Evolutionary conservation across 1,139 yeast genomes (phyloP), one percentile per base, ranked within the genome.

Genomic region (Entelexis sorbosivorans): DNA sequence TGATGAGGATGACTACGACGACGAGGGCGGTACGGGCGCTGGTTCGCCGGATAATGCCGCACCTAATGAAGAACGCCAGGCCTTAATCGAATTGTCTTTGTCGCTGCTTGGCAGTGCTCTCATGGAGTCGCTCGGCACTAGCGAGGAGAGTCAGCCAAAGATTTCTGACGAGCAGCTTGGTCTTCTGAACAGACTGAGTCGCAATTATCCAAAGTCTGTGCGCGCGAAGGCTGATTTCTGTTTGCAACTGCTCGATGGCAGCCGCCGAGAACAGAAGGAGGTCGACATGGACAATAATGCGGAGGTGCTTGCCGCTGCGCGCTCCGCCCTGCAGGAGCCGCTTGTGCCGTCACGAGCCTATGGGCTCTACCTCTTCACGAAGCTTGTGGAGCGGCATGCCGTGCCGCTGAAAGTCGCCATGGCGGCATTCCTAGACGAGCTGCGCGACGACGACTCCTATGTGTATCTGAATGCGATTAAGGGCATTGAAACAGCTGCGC

Each of bases 261-360:
- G 52, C 2, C 20, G 38, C 14, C 48, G 50, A 2, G 22, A 44
- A 2, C 33, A 47, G 13, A 43, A 47, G 10, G 59, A 56, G 10
- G 47, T 44, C 32, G 56, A 58, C 38, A 33, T 36, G 40, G 20
- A 64, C 9, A 56, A 61, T 16, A 74, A 77, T 44, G 60, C 59
- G 17, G 64, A 61, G 13, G 48, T 61, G 0, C 61, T 73, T 47
- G 72, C 74, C 17, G 69, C 77, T 38, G 95, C 95, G 0, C 68
- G 86, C 38, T 71, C 75, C 0, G 76, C 81, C 52, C 67, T 91
- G 48, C 80, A 79, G 54, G 96, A 89, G 64, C 85, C 91, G 0
- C 68, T 82, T 52, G 81, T 85, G 1, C 96, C 97, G 0, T 77
- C 88, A 2, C 72, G 89, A 52, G 97, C 95, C 0, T 91, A 85